Evolutionary conservation across 352 stramenopile genomes (phyloP), one percentile per base, ranked within the genome.

Genomic region (Globisporangium alternatum): DNA sequence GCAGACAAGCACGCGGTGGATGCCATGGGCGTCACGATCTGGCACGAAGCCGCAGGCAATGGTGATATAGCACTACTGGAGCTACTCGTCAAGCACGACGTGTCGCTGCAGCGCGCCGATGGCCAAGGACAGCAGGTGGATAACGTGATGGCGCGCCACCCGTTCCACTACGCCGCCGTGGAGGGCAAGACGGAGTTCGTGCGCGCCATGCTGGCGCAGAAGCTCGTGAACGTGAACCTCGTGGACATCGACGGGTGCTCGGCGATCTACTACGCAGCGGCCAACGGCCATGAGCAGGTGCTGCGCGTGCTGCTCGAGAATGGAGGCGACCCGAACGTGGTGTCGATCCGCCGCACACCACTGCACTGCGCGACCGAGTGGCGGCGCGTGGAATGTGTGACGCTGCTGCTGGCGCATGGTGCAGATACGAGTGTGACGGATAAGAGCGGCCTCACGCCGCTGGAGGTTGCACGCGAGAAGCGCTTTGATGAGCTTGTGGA

Each of bases 81-180:
- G 28, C 51, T 93, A 60, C 74, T 93, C 5, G 66, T 88, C 4
- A 51, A 68, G 33, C 65, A 90, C 55, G 60, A 77, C 2, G 77
- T 91, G 3, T 80, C 73, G 1, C 54, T 91, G 25, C 70, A 80
- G 48, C 67, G 67, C 7, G 28, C 68, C 30, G 48, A 54, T 7
- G 75, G 74, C 22, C 62, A 72, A 8, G 71, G 39, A 17, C 10
- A 81, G 7, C 70, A 87, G 62, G 74, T 91, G 4, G 85, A 93
- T 62, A 88, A 85, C 33, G 83, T 93, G 25, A 89, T 90, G 76
- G 83, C 82, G n/a, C 73, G 85, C 28, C 82, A 91, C 57, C 81
- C 85, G 43, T 91, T 93, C 72, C 85, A 93, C 60, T 93, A 91
- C 62, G 85, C 85, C 0, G 81, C 83, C 0, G 81, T 93, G 8